Conservation (phyloP, 441 rosid genomes). For the Syzygium malaccense region DNA sequence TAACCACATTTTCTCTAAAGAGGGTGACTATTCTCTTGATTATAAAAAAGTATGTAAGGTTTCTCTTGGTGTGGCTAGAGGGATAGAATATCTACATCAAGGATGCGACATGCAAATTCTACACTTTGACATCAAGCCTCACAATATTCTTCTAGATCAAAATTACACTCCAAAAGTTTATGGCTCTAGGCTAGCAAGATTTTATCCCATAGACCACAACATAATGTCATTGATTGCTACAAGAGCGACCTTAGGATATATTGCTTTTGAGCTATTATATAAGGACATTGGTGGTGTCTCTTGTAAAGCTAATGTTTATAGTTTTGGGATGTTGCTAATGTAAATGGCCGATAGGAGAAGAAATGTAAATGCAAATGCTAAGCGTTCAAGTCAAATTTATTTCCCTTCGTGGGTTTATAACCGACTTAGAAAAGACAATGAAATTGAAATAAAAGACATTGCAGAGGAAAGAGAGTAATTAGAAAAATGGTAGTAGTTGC, state of each 20-base stretch:
- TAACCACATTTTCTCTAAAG: not conserved
- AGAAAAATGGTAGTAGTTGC: not conserved
- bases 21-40: not conserved
- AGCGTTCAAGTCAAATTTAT: not conserved
- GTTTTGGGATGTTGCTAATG: not conserved
- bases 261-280: not conserved
- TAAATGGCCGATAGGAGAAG: not conserved
- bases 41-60: not conserved
- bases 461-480: not conserved
- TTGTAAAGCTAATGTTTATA: not conserved
- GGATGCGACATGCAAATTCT: not conserved
- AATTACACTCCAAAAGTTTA: not conserved
- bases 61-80: not conserved
- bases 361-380: not conserved
- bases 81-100: not conserved
- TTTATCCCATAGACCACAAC: not conserved
- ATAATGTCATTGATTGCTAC: not conserved
- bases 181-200: not conserved
- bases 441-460: not conserved
- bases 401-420: not conserved
- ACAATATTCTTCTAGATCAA: not conserved
- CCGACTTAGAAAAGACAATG: not conserved
- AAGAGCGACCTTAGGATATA: no score
- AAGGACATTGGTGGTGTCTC: not conserved
- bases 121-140: not conserved